Evolutionary conservation across 2,329 filamentous ascomycete species (phyloP), one percentile per base, ranked within the genome.

Genomic region (Didymella segeticola): DNA sequence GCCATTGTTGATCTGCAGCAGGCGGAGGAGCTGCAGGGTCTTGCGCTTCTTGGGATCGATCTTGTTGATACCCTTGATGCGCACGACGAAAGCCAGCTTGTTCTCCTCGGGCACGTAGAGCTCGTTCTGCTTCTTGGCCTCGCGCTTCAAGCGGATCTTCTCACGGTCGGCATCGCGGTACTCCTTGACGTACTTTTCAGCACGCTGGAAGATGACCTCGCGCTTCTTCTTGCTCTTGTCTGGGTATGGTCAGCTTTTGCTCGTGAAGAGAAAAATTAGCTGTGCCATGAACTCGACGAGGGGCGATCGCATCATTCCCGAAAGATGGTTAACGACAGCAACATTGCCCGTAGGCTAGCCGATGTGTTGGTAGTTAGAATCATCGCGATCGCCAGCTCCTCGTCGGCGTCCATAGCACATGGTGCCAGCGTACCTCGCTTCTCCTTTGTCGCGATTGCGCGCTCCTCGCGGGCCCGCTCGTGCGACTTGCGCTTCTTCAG

Each of bases 41-140:
- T 99, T 99, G 86, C 95, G 93, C 82, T 96, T 96, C 90, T 99
- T 98, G 73, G 95, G 95, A 78, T 96, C 88, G 75, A 99, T 98
- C 90, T 99, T 99, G 91, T 98, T 98, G 92, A 99, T 98, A 96
- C 88, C 95, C 91, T 99, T 99, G 87, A 99, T 99, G 80, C 95
- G 93, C 81, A 98, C 83, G 74, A 99, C 88, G 80, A 99, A 99
- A 83, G 93, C 92, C 76, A 99, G 85, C 84, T 96, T 97, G 78
- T 90, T 83, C 87, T 99, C 92, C 64, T 91, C 93, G 65, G 91
- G 89, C 70, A 99, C 89, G 82, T 96, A 95, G 86, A 93, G 95
- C 78, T 86, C 90, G 79, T 93, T 93, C 76, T 91, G 88, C 81
- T 91, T 85, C 87, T 96, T 96, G 81, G 92, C 90, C 67, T 92